phyloP scores from a whole-genome alignment of 2,329 filamentous ascomycete species.

The Penicillium sp. region DNA sequence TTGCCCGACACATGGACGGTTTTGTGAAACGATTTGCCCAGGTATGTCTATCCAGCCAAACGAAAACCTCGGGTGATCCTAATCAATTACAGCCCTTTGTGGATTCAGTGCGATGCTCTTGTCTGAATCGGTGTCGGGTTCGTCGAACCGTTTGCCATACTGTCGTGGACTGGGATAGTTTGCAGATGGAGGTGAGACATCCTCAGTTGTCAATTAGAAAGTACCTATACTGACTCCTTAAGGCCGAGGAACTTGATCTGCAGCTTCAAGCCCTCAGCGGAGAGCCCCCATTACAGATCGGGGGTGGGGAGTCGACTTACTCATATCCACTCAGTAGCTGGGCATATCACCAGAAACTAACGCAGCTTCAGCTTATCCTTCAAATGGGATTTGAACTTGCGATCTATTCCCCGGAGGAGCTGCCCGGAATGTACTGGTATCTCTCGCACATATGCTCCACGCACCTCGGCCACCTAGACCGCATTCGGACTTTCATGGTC shows the following conservation, averaged over 20 bases:
- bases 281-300: slow-evolving; percentile 59
- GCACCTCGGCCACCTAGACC: slow-evolving; percentile 67
- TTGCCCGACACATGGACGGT: slow-evolving; percentile 71
- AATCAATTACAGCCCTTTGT: slow-evolving; percentile 66
- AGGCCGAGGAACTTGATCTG: slow-evolving; percentile 69
- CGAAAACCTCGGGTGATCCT: slow-evolving; percentile 2
- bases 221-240: not conserved
- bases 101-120: slow-evolving; percentile 79
- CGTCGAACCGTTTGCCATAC: slow-evolving; percentile 86
- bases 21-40: slow-evolving; percentile 58
- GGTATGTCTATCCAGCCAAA: slow-evolving; percentile 28
- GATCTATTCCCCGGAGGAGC: slow-evolving; percentile 82
- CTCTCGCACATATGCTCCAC: slow-evolving; percentile 71
- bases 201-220: not conserved
- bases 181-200: slow-evolving; percentile 69
- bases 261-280: slow-evolving; percentile 62
- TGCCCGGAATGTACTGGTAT: slow-evolving; percentile 89
- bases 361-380: slow-evolving; percentile 80
- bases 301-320: slow-evolving; percentile 58
- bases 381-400: slow-evolving; percentile 94
- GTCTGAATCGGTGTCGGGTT: slow-evolving; percentile 86
- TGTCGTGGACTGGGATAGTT: slow-evolving; percentile 76
- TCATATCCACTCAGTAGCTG: slow-evolving; percentile 80
- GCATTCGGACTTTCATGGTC: slow-evolving; percentile 67
- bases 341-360: slow-evolving; percentile 88